Evolutionary conservation across 345 rosid species (phyloP).

Genomic region (Boechera retrofracta): DNA sequence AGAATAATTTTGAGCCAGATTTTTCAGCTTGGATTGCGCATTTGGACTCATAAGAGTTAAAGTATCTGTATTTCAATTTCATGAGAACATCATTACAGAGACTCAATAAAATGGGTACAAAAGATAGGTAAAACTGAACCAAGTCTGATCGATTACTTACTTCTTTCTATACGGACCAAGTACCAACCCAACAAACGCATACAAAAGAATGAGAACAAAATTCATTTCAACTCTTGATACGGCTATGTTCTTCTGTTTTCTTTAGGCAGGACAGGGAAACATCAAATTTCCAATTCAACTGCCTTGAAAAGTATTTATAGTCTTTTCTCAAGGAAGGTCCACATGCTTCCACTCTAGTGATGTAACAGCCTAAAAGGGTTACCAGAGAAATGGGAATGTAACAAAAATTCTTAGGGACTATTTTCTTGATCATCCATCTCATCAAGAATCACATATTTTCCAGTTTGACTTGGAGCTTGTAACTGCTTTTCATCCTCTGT

Average conservation of each 20-base stretch:
- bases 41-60: neutral
- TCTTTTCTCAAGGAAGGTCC: slow-evolving; percentile 9
- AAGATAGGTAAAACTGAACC: neutral
- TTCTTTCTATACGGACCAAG: neutral
- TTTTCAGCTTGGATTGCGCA: neutral
- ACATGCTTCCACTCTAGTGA: slow-evolving; percentile 16
- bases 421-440: slow-evolving; percentile 78
- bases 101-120: neutral
- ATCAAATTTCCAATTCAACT: slow-evolving; percentile 10
- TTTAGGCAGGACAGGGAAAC: neutral
- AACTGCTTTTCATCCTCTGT: slow-evolving; percentile 44
- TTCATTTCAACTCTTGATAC: neutral
- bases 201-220: neutral
- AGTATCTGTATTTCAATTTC: neutral
- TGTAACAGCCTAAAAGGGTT: slow-evolving; percentile 3
- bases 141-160: neutral
- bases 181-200: neutral
- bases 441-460: slow-evolving; percentile 88
- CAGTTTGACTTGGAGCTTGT: slow-evolving; percentile 47
- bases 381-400: slow-evolving; percentile 24
- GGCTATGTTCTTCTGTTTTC: slow-evolving; percentile 9
- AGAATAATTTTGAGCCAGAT: neutral
- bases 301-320: neutral
- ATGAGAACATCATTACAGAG: neutral
- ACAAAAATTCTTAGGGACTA: slow-evolving; percentile 41